These are phyloP conservation scores for Chlamydomonas sp. DNA, from an alignment of 139 green algal species.

Conservation along the genomic window DNA sequence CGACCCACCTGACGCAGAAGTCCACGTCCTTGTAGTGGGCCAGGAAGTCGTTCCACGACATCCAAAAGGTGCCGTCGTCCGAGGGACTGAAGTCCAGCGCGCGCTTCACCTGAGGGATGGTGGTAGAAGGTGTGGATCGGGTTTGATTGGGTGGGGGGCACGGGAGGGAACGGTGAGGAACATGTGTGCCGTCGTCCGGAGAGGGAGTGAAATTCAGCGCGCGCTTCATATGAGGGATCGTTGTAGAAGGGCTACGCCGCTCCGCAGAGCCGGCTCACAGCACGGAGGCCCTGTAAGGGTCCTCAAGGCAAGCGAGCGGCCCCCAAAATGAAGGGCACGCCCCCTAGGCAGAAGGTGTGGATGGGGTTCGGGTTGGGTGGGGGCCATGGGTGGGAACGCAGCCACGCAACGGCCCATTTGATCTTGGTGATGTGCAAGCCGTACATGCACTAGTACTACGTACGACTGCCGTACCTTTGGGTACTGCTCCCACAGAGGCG, in stretches of 20 bases:
- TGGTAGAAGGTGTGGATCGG: neutral
- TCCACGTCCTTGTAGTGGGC: constrained; percentile 43
- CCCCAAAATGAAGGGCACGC: neutral
- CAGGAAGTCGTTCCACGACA: constrained; percentile 55
- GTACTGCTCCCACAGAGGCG: constrained; percentile 55
- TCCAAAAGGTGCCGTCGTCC: constrained; percentile 68
- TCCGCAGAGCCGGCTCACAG: neutral
- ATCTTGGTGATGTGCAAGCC: neutral
- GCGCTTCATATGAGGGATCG: constrained; percentile 26
- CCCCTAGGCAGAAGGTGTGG: neutral
- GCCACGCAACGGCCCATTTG: neutral
- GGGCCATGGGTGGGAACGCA: neutral
- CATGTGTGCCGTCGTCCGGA: constrained; percentile 53
- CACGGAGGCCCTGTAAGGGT: neutral
- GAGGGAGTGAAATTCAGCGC: constrained; percentile 41
- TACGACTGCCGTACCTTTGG: constrained; percentile 36
- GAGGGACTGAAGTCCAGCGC: constrained; percentile 42
- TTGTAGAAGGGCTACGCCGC: neutral
- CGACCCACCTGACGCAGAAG: constrained; percentile 43
- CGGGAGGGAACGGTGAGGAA: neutral
- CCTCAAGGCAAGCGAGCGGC: neutral
- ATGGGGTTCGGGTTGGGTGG: neutral
- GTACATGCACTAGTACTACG: neutral
- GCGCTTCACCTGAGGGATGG: constrained; percentile 28
- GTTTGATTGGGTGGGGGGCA: neutral